Percentiles rank a stretch among this genome's conserved stretches.
Conservation (phyloP, 2,329 filamentous ascomycete species). For the Lecanosticta acicola region DNA sequence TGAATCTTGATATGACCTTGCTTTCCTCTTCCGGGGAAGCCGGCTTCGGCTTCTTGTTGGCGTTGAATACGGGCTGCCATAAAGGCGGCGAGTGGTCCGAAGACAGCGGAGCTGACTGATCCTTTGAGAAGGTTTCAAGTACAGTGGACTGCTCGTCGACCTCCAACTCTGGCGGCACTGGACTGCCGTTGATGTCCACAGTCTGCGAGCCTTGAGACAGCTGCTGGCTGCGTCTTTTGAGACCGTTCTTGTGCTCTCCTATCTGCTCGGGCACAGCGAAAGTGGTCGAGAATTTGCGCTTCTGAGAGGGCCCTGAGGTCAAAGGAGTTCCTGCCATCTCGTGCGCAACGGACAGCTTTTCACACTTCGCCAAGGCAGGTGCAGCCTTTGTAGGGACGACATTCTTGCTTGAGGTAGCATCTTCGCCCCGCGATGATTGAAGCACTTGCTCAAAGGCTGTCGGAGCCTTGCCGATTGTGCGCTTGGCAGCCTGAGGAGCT, state of each 20-base stretch:
- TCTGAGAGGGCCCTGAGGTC: no score
- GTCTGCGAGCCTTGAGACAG: conserved; percentile 23
- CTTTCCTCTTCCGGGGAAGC: not conserved
- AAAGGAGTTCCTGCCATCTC: no score
- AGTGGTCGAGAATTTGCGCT: not conserved
- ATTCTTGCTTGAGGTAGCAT: no score
- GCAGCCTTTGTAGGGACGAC: no score
- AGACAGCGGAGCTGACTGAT: conserved; percentile 18
- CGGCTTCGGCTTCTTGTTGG: not conserved
- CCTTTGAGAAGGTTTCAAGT: conserved; percentile 25
- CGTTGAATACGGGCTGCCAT: not conserved
- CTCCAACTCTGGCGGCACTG: conserved; percentile 24
- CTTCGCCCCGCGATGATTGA: no score
- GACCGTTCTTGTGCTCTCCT: not conserved
- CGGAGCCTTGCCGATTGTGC: no score
- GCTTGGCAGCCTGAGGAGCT: no score
- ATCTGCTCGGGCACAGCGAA: not conserved
- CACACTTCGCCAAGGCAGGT: no score
- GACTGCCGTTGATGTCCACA: conserved; percentile 29
- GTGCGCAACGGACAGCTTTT: no score
- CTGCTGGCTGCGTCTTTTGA: conserved; percentile 5
- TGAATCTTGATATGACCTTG: not conserved
- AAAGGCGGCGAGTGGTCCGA: conserved; percentile 7
- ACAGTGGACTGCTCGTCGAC: conserved; percentile 21
- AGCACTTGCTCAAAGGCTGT: no score